Evolutionary conservation across 1,139 yeast genomes (phyloP), one percentile per base, ranked within the genome.

Genomic region (Zygoascus sp.): DNA sequence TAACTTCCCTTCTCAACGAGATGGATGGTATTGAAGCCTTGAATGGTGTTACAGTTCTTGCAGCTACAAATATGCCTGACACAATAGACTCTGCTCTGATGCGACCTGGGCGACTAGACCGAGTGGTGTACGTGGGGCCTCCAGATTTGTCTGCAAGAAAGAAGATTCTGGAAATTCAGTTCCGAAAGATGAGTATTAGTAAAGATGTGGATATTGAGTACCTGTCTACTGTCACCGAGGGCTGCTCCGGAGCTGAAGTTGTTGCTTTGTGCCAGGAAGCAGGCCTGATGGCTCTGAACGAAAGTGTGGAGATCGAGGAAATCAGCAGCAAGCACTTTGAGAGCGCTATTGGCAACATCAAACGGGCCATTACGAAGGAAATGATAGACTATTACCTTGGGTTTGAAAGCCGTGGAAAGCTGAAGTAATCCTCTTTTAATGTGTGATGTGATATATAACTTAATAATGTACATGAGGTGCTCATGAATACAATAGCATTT

Each of bases 211-310:
- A 66, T 1, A 51, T 72, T 22, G 68, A 83, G n/a, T 68, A 70
- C 4, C 68, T 86, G n/a, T 87, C 90, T 0, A 59, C 53, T 1
- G 57, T 64, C 13, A 85, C 96, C 0, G 92, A 84, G 0, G 97
- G 97, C 0, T 89, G 95, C 59, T 88, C 97, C 0, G 98, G 98
- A 39, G 97, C 98, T 0, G 98, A 92, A 64, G 89, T 92, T 28
- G 95, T 90, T 0, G 74, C 89, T 35, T 66, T 90, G 21, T 87
- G 97, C 58, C 97, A 90, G 62, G 97, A 92, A 63, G 96, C 97
- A 0, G 98, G 98, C 2, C 69, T 92, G 28, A 78, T 86, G 9
- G 97, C 97, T 0, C 83, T 92, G 50, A 87, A 86, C 81, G 96
- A 87, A 56, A 69, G 84, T 54, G 66, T 76, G 11, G 69, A 75